Conservation (phyloP, 202 grass and related monocot genomes). For the Zoysia matrella region DNA sequence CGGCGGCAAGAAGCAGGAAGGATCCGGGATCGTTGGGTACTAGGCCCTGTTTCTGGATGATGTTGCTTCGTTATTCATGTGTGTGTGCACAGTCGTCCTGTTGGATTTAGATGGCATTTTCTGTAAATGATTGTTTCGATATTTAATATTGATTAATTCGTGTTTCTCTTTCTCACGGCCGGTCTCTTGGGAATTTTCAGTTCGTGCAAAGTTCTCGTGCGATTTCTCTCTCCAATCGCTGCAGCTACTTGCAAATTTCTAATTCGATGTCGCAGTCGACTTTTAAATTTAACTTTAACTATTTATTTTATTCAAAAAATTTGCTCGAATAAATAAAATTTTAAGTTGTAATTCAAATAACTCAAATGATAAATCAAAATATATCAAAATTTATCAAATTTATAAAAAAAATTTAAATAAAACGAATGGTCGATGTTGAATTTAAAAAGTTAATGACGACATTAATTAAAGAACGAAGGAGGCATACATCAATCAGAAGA, state of each 20-base stretch:
- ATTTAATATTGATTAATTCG: slow-evolving; percentile 21
- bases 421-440: too few species aligned
- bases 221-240: neutral
- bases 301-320: too few species aligned
- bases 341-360: too few species aligned
- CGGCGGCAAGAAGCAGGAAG: slow-evolving; percentile 41
- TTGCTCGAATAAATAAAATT: too few species aligned
- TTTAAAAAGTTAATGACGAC: too few species aligned
- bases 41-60: neutral
- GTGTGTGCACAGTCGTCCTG: slow-evolving; percentile 1
- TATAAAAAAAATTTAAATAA: too few species aligned
- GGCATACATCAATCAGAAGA: neutral
- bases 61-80: neutral
- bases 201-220: neutral
- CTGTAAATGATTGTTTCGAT: neutral
- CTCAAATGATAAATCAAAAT: too few species aligned
- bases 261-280: too few species aligned
- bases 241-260: neutral
- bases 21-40: slow-evolving; percentile 25
- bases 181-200: neutral
- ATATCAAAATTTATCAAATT: too few species aligned
- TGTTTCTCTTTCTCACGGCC: neutral
- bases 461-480: too few species aligned
- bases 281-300: too few species aligned
- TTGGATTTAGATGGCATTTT: neutral